Percentiles rank a stretch among this genome's conserved stretches.
These are phyloP conservation scores for Carpinus viminea DNA, from an alignment of 306 rosid genomes.

Conservation along the genomic window DNA sequence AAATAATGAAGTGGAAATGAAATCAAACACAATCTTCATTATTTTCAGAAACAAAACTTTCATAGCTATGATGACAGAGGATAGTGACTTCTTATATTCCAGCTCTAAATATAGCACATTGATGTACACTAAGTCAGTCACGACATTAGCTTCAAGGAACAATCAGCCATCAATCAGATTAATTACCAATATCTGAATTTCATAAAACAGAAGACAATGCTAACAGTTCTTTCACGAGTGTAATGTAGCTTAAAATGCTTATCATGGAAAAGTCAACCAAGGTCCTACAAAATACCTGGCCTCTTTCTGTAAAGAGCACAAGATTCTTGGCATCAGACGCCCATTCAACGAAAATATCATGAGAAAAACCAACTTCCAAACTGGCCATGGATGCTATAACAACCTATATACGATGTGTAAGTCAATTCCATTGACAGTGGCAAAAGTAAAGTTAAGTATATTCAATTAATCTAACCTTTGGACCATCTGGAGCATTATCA, in stretches of 20 bases:
- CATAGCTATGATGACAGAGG: not conserved
- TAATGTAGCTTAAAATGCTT: slow-evolving; percentile 3
- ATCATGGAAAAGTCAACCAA: slow-evolving; percentile 15
- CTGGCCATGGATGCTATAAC: slow-evolving; percentile 98
- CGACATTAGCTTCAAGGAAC: slow-evolving; percentile 7
- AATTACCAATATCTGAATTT: not conserved
- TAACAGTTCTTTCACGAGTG: not conserved
- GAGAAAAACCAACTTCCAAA: slow-evolving; percentile 98
- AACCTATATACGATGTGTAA: slow-evolving; percentile 51
- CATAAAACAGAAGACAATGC: not conserved
- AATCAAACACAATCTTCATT: not conserved
- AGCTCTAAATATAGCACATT: not conserved
- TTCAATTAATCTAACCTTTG: slow-evolving; percentile 59
- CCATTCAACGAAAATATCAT: slow-evolving; percentile 95
- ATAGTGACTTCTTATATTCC: not conserved
- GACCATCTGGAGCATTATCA: slow-evolving; percentile 90
- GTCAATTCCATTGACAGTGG: slow-evolving; percentile 17
- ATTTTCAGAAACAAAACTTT: not conserved
- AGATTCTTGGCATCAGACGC: slow-evolving; percentile 75
- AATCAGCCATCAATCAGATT: slow-evolving; percentile 18
- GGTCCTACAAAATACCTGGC: slow-evolving; percentile 62
- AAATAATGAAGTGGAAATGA: not conserved
- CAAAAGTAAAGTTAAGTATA: slow-evolving; percentile 25
- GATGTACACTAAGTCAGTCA: slow-evolving; percentile 17
- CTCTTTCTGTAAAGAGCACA: slow-evolving; percentile 89